These are phyloP conservation scores for Chaetomium olivaceum DNA, from an alignment of 2,329 filamentous ascomycete genomes.

Conservation along the genomic window DNA sequence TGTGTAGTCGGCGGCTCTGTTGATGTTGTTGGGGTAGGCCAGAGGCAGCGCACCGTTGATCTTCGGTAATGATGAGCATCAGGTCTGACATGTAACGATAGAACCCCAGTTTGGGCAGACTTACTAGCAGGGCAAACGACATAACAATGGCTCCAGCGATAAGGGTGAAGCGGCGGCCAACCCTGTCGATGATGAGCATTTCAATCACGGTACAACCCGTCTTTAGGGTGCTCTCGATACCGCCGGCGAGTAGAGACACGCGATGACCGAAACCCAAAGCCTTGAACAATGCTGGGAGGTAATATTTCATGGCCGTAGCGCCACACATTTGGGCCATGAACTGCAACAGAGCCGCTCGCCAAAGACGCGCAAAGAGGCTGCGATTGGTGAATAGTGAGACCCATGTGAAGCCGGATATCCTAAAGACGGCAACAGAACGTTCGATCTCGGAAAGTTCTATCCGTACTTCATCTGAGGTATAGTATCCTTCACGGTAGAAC, in stretches of 20 bases:
- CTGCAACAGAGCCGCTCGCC: conserved; percentile 58
- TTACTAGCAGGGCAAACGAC: conserved; percentile 54
- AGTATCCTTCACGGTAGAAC: conserved; percentile 52
- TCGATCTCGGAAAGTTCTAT: conserved; percentile 50
- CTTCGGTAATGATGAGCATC: conserved; percentile 35
- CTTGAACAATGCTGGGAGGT: conserved; percentile 55
- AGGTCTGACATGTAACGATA: neutral
- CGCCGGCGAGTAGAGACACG: conserved; percentile 53
- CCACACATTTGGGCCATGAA: conserved; percentile 64
- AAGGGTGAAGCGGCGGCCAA: conserved; percentile 52
- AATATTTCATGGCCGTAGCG: conserved; percentile 62
- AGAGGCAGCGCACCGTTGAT: conserved; percentile 56
- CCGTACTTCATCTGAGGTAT: conserved; percentile 41
- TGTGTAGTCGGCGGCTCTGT: conserved; percentile 48
- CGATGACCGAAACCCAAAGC: conserved; percentile 52
- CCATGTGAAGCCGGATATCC: conserved; percentile 42
- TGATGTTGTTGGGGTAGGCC: conserved; percentile 52
- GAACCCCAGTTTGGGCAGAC: conserved; percentile 20
- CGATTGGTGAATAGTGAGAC: conserved; percentile 51
- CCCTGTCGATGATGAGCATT: conserved; percentile 57
- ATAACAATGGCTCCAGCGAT: conserved; percentile 53
- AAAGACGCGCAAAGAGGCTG: conserved; percentile 53
- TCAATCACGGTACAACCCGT: conserved; percentile 58
- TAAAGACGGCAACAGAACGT: conserved; percentile 45
- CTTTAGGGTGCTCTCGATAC: conserved; percentile 59